These are phyloP conservation scores for Debaryomyces subglobosus DNA, from an alignment of 1,139 yeast genomes.

Conservation along the genomic window DNA sequence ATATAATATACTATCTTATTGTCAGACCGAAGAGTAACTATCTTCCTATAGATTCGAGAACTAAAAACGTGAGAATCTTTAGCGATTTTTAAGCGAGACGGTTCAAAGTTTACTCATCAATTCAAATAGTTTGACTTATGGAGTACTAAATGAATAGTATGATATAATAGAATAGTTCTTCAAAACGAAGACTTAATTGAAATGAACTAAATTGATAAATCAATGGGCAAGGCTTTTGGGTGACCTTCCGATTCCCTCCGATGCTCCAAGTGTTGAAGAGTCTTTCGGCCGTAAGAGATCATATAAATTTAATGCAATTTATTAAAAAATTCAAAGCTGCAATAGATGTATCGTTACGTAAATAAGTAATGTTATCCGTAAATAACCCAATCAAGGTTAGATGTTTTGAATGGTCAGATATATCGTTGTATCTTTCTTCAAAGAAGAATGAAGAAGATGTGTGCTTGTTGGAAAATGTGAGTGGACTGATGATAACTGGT, in stretches of 20 bases:
- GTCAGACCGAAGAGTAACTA: not conserved
- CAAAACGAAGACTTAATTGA: not conserved
- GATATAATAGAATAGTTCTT: not conserved
- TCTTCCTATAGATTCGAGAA: not conserved
- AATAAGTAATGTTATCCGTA: not conserved
- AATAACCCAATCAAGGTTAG: not conserved
- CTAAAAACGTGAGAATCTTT: not conserved
- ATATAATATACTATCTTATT: not conserved
- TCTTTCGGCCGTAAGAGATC: not conserved
- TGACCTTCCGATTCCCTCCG: not conserved
- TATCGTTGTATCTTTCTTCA: conserved; percentile 1
- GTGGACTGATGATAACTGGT: conserved; percentile 28
- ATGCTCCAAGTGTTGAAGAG: not conserved
- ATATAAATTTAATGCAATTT: not conserved
- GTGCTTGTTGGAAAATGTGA: conserved; percentile 19
- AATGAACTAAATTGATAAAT: not conserved
- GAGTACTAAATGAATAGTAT: not conserved
- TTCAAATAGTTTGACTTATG: not conserved
- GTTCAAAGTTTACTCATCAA: not conserved
- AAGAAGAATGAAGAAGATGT: not conserved
- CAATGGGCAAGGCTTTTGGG: not conserved
- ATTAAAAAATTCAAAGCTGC: not conserved
- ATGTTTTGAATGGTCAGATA: not conserved
- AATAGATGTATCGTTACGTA: not conserved
- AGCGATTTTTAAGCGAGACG: not conserved